Conservation (phyloP, 2,329 filamentous ascomycete genomes). For the Xenoacremonium recifei region DNA sequence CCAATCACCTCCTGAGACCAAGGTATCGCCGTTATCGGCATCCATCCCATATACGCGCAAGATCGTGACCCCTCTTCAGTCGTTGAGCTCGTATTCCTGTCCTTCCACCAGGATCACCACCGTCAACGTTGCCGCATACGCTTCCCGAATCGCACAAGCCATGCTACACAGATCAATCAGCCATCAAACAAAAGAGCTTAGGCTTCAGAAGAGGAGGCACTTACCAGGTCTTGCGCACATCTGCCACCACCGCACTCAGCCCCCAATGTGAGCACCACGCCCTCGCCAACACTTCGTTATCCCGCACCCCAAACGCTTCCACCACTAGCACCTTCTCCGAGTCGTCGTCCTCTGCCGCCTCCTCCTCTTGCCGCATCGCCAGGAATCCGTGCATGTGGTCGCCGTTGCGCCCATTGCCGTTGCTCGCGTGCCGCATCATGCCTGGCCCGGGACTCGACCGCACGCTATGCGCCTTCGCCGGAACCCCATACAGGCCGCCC, state of each 20-base stretch:
- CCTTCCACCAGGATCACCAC: slow-evolving; percentile 68
- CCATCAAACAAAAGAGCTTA: background rate
- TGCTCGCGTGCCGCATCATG: slow-evolving; percentile 22
- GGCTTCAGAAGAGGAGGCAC: slow-evolving; percentile 23
- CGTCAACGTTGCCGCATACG: slow-evolving; percentile 70
- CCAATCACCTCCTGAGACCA: too few species aligned
- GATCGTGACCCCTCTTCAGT: slow-evolving; percentile 28
- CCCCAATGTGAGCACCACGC: slow-evolving; percentile 80
- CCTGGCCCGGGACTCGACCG: slow-evolving; percentile 34
- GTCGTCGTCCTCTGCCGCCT: slow-evolving; percentile 43
- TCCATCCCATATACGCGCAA: background rate
- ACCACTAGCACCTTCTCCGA: slow-evolving; percentile 68
- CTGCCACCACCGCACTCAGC: slow-evolving; percentile 67
- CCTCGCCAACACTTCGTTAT: slow-evolving; percentile 74
- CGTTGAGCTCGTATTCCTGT: slow-evolving; percentile 42
- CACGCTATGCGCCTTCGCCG: slow-evolving; percentile 29
- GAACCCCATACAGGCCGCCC: slow-evolving; percentile 46
- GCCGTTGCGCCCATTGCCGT: slow-evolving; percentile 16
- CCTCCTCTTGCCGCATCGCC: slow-evolving; percentile 11
- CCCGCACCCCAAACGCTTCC: slow-evolving; percentile 69
- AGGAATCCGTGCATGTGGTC: slow-evolving; percentile 14
- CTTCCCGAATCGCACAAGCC: slow-evolving; percentile 72
- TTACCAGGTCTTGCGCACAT: slow-evolving; percentile 66
- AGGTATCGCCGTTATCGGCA: too few species aligned
- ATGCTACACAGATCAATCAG: slow-evolving; percentile 44